These are phyloP conservation scores for Penicillium taxi DNA, from an alignment of 495 filamentous ascomycete species.

Conservation along the genomic window DNA sequence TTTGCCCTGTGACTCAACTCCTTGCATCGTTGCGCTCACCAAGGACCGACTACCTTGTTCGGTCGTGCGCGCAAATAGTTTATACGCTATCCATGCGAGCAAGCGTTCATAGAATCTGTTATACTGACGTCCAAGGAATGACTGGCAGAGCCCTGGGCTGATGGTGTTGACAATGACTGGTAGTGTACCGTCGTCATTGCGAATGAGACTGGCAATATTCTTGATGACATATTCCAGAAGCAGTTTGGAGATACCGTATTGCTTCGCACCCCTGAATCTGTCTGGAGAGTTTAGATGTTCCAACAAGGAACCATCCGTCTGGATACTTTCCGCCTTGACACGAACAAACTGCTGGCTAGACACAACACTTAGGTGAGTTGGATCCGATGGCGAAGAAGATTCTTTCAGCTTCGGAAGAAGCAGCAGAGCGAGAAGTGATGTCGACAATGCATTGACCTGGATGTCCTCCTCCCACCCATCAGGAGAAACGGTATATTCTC, in stretches of 20 bases:
- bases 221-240: slow-evolving; percentile 40
- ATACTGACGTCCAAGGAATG: slow-evolving; percentile 35
- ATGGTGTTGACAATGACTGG: slow-evolving; percentile 39
- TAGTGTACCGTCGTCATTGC: slow-evolving; percentile 28
- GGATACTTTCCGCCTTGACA: slow-evolving; percentile 27
- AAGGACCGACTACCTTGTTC: slow-evolving; percentile 45
- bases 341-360: slow-evolving; percentile 38
- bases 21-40: slow-evolving; percentile 44
- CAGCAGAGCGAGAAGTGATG: slow-evolving; percentile 45
- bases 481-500: slow-evolving; percentile 22
- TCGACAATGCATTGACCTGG: slow-evolving; percentile 54
- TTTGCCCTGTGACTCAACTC: slow-evolving; percentile 41
- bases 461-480: slow-evolving; percentile 49
- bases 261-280: slow-evolving; percentile 26
- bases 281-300: slow-evolving; percentile 25
- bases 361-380: slow-evolving; percentile 32
- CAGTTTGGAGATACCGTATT: slow-evolving; percentile 43
- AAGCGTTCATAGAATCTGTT: slow-evolving; percentile 30
- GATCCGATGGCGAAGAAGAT: slow-evolving; percentile 16
- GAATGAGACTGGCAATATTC: slow-evolving; percentile 24
- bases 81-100: slow-evolving; percentile 29
- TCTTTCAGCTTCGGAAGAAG: slow-evolving; percentile 43
- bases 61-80: slow-evolving; percentile 38
- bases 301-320: slow-evolving; percentile 24
- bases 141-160: slow-evolving; percentile 37